phyloP scores from a whole-genome alignment of 257 asterid genomes.

The Schizonepeta tenuifolia region DNA sequence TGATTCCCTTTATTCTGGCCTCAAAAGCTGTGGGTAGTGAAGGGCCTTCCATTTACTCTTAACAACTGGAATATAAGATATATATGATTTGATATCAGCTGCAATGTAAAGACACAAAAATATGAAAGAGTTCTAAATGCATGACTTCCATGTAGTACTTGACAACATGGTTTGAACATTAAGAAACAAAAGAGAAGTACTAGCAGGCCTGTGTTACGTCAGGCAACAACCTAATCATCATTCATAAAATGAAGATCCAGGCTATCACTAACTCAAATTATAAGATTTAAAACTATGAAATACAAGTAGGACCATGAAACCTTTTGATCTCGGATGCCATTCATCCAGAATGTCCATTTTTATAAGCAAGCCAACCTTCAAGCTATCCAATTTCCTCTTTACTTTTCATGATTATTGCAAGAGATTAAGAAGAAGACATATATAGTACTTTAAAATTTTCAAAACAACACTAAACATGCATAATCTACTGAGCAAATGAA shows the following conservation, averaged over 20 bases:
- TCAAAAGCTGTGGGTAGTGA: slow-evolving; percentile 44
- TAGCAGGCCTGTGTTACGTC: background rate
- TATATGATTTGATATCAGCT: slow-evolving; percentile 22
- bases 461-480: background rate
- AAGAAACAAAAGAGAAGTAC: slow-evolving; percentile 4
- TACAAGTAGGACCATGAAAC: slow-evolving; percentile 13
- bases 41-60: slow-evolving; percentile 64
- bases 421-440: background rate
- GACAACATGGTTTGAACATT: background rate
- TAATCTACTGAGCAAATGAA: slow-evolving; percentile 1
- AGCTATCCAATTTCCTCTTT: background rate
- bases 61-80: slow-evolving; percentile 38
- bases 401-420: too few species aligned
- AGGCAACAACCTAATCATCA: background rate
- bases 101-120: slow-evolving; percentile 4
- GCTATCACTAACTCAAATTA: slow-evolving; percentile 5
- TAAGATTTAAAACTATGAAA: slow-evolving; percentile 7
- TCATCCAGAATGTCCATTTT: background rate
- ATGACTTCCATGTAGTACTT: slow-evolving; percentile 1
- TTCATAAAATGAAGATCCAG: slow-evolving; percentile 6
- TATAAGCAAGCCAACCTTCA: background rate
- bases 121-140: slow-evolving; percentile 20
- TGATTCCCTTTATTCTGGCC: slow-evolving; percentile 64
- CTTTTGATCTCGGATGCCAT: background rate
- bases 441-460: background rate